Conservation (phyloP, 495 filamentous ascomycete genomes). For the Hyaloscypha finlandica region DNA sequence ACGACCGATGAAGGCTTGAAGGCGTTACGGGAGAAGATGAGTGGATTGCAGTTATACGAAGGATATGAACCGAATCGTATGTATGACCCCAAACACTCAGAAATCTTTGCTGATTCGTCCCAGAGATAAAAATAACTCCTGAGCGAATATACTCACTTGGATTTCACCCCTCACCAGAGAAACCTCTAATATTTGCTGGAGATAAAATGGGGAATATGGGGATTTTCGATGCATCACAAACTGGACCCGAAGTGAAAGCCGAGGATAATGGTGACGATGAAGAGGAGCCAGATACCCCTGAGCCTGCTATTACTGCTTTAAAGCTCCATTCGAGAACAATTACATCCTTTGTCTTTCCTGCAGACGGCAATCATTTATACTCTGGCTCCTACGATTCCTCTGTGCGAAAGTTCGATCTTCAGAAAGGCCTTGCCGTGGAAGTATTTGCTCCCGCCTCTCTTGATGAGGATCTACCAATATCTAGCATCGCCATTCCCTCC, state of each 20-base stretch:
- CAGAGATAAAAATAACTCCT: slow-evolving; percentile 90
- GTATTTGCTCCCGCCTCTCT: slow-evolving; percentile 72
- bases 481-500: slow-evolving; percentile 73
- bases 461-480: slow-evolving; percentile 73
- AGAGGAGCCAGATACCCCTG: slow-evolving; percentile 62
- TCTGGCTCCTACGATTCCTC: slow-evolving; percentile 94
- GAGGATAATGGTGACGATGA: slow-evolving; percentile 64
- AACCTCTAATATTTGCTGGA: slow-evolving; percentile 90
- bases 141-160: slow-evolving; percentile 86
- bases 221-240: slow-evolving; percentile 87
- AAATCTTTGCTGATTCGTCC: slow-evolving; percentile 6
- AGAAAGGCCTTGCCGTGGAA: slow-evolving; percentile 74
- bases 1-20: slow-evolving; percentile 78
- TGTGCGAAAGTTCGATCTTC: slow-evolving; percentile 83
- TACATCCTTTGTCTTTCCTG: slow-evolving; percentile 73
- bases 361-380: slow-evolving; percentile 68
- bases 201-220: slow-evolving; percentile 95
- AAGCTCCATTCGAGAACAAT: slow-evolving; percentile 92
- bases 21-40: slow-evolving; percentile 78
- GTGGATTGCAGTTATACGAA: slow-evolving; percentile 76
- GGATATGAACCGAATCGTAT: slow-evolving; percentile 71
- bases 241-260: slow-evolving; percentile 47
- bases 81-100: neutral
- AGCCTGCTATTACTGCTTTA: slow-evolving; percentile 79
- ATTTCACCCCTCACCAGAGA: slow-evolving; percentile 84